Evolutionary conservation across 768 basidiomycete genomes (phyloP).

Genomic region (Lentinula guzmanii): DNA sequence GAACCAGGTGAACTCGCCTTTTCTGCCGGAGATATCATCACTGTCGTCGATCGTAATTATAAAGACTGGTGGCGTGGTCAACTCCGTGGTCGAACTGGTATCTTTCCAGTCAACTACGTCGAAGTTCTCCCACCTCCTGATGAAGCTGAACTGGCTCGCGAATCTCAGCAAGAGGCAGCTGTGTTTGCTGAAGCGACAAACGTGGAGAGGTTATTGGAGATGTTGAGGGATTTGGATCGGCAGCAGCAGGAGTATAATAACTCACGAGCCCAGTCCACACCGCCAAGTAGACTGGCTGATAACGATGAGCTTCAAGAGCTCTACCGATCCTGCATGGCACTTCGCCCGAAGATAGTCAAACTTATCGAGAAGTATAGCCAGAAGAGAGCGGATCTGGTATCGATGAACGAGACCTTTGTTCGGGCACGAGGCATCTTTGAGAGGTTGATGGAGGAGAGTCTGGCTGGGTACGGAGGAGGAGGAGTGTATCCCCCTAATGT

Average conservation of each 20-base stretch:
- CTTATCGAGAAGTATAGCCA: constrained; percentile 96
- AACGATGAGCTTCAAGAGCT: constrained; percentile 93
- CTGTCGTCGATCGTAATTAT: constrained; percentile 90
- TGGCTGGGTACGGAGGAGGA: constrained; percentile 70
- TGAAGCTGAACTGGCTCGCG: constrained; percentile 64
- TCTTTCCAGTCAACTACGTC: constrained; percentile 97
- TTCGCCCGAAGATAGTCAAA: constrained; percentile 93
- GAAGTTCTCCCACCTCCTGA: constrained; percentile 84
- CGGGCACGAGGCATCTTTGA: constrained; percentile 88
- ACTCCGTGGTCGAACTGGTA: constrained; percentile 82
- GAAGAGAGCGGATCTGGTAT: constrained; percentile 90
- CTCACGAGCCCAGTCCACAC: neutral
- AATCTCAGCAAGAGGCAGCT: constrained; percentile 81
- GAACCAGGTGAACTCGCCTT: constrained; percentile 90
- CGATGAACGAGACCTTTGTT: constrained; percentile 93
- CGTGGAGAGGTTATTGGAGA: constrained; percentile 72
- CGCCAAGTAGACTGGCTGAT: constrained; percentile 47
- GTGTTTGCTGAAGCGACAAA: constrained; percentile 85
- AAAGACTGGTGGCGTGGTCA: constrained; percentile 98
- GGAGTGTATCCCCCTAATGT: neutral
- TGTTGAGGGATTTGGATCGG: constrained; percentile 71
- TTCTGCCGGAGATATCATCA: constrained; percentile 89
- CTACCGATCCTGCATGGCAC: constrained; percentile 82
- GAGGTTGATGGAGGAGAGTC: constrained; percentile 87
- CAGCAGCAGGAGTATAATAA: constrained; percentile 53